These are phyloP conservation scores for Monosporascus sp. DNA, from an alignment of 2,329 filamentous ascomycete species.

Conservation along the genomic window DNA sequence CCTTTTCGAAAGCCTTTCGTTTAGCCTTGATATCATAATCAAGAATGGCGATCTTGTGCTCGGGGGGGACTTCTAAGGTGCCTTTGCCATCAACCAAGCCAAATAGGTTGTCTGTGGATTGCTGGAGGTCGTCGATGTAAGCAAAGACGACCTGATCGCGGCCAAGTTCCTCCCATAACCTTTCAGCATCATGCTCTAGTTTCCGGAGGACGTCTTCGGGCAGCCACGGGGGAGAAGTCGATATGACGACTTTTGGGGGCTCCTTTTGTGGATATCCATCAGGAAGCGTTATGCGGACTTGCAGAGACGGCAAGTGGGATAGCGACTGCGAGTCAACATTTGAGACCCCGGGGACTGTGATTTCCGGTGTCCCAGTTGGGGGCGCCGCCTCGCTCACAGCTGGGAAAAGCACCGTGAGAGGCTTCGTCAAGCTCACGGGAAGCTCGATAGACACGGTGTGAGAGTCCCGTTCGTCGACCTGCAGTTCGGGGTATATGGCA, in stretches of 20 bases:
- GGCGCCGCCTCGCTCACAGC: conserved; percentile 33
- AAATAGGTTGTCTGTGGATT: conserved; percentile 54
- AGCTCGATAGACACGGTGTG: conserved; percentile 51
- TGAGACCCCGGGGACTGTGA: conserved; percentile 4
- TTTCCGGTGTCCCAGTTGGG: conserved; percentile 11
- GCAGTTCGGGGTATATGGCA: conserved; percentile 64
- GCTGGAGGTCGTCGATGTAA: conserved; percentile 59
- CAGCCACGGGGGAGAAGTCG: conserved; percentile 54
- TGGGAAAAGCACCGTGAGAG: conserved; percentile 54
- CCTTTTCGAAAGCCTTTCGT: conserved; percentile 69
- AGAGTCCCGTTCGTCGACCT: conserved; percentile 34
- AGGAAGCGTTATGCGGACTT: conserved; percentile 48
- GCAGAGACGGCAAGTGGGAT: conserved; percentile 53
- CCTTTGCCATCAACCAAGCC: conserved; percentile 45
- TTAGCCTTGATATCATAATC: conserved; percentile 74
- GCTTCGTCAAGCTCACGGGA: conserved; percentile 47
- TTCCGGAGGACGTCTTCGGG: conserved; percentile 38
- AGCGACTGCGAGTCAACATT: conserved; percentile 41
- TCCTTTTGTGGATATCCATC: conserved; percentile 49
- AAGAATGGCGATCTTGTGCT: conserved; percentile 65
- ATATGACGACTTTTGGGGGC: conserved; percentile 46
- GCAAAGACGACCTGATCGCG: conserved; percentile 53
- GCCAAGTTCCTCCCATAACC: conserved; percentile 59
- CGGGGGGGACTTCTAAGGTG: conserved; percentile 45
- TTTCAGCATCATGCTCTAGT: conserved; percentile 44